phyloP scores from a whole-genome alignment of 179 eudicot genomes.

The Beta corolliflora region DNA sequence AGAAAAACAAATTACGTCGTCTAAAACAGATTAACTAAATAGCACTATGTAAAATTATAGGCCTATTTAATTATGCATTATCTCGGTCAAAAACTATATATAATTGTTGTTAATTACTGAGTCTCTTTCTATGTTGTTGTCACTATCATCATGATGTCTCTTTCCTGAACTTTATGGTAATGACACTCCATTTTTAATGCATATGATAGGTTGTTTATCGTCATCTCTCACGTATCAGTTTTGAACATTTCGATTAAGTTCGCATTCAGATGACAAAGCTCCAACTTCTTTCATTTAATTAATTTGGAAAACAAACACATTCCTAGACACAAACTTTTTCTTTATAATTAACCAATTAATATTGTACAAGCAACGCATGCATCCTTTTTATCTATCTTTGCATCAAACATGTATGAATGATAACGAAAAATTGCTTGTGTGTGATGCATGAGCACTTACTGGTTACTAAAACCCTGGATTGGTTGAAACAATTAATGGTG shows the following conservation, averaged over 20 bases:
- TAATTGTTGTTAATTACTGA: not conserved
- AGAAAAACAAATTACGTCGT: no score
- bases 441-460: no score
- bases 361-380: no score
- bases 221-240: constrained; percentile 4
- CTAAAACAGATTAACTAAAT: no score
- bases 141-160: not conserved
- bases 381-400: no score
- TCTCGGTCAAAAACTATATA: not conserved
- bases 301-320: not conserved
- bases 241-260: not conserved
- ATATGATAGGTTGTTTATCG: not conserved
- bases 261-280: not conserved
- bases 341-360: no score
- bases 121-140: not conserved
- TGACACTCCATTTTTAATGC: not conserved
- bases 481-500: no score
- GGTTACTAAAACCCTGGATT: no score
- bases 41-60: not conserved
- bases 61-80: not conserved
- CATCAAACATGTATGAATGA: no score
- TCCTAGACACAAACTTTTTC: no score
- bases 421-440: no score
- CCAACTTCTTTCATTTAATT: not conserved
- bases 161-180: not conserved